Base-by-base conservation (phyloP, 2,329 filamentous ascomycete species). In the Fusarium marasasianum region DNA sequence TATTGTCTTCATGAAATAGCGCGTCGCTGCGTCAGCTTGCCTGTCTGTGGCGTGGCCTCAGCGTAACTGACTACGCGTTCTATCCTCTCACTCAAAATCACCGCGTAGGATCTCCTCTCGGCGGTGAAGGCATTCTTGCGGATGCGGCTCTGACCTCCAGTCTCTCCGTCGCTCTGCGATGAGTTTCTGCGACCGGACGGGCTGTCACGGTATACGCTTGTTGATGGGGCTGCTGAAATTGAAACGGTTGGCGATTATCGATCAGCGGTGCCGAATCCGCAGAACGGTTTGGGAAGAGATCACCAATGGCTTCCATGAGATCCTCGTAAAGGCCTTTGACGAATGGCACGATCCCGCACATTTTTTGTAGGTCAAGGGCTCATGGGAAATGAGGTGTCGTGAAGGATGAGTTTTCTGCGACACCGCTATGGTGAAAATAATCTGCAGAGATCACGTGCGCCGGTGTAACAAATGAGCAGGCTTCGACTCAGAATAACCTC, bases 231-330 rank as follows among this genome's bases (percentile, higher is more conserved):
- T 70, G 67, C 8, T 37, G 24, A 37, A 65, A 6, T 11, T 69
- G 66, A 18, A 66, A 54, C 4, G 59, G 53, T 35, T 54, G 66
- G 12, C 41, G 53, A 18, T 59, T 70, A 1, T 66, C 10, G 9
- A 71, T 45, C 12, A 70, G 41, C 18, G 59, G 37, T n/a, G 66
- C 24, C 17, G 66, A 54, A 22, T 66, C 59, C n/a, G 41, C 8
- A 15, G 67, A 54, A 14, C 15, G 60, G 10, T 44, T 59, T 7
- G 67, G 67, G 10, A 71, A 70, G 6, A 70, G 67, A 17, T 70
- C 67, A 9, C 71, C 67, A 22, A 70, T 71, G 9, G 67, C 67
- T 40, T 70, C 67, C 38, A 66, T 31, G 20, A 70, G 37, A 37
- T 70, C 67, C 13, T 50, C 67, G 3, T 66, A 70, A 2, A 70